Conservation (phyloP, 192 early-diverging fungal species). For the Backusella macrospora region DNA sequence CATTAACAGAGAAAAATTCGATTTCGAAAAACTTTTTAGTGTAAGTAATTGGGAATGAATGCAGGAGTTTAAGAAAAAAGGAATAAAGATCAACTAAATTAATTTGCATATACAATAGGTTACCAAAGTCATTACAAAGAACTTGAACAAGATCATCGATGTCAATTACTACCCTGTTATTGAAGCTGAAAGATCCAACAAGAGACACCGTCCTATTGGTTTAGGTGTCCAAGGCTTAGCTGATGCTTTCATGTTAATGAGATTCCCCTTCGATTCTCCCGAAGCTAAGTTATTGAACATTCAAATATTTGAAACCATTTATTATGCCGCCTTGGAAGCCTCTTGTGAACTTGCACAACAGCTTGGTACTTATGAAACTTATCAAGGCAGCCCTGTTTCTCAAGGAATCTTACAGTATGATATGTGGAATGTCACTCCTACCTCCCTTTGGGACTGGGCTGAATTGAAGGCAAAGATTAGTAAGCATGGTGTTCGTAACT, state of each 20-base stretch:
- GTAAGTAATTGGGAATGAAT: background rate
- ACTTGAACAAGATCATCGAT: slow-evolving; percentile 98
- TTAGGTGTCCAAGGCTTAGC: slow-evolving; percentile 98
- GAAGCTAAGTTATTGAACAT: slow-evolving; percentile 83
- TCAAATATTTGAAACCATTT: slow-evolving; percentile 96
- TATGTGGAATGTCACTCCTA: slow-evolving; percentile 84
- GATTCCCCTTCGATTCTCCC: slow-evolving; percentile 89
- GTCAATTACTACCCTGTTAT: slow-evolving; percentile 94
- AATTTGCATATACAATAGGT: slow-evolving; percentile 35
- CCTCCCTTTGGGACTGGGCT: slow-evolving; percentile 92
- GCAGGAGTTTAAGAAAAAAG: background rate
- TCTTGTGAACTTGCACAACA: slow-evolving; percentile 87
- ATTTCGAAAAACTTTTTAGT: slow-evolving; percentile 82
- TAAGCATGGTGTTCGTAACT: slow-evolving; percentile 89
- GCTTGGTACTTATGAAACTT: slow-evolving; percentile 84
- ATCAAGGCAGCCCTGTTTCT: slow-evolving; percentile 85
- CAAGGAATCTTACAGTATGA: slow-evolving; percentile 93
- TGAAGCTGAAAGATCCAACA: slow-evolving; percentile 87
- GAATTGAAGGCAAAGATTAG: slow-evolving; percentile 77
- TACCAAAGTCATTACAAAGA: slow-evolving; percentile 86
- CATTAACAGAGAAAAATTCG: slow-evolving; percentile 60
- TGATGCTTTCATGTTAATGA: slow-evolving; percentile 95
- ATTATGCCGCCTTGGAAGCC: slow-evolving; percentile 90
- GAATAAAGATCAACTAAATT: background rate
- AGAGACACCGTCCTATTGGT: slow-evolving; percentile 96